Conservation (phyloP, 805 yeast genomes). For the Barnettozyma vustinii region DNA sequence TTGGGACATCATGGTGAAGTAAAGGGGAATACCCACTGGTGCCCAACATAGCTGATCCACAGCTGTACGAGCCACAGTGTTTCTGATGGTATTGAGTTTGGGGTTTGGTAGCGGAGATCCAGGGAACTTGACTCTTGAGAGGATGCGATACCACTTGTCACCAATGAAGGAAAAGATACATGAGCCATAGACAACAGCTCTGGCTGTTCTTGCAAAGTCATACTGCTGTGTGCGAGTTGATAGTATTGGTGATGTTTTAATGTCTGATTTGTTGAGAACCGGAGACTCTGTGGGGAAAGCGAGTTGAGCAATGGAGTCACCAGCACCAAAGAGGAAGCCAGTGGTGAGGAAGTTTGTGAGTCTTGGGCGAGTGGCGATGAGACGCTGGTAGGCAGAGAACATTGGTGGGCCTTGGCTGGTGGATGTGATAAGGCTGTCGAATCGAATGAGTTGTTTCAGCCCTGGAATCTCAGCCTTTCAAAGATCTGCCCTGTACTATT, state of each 20-base stretch:
- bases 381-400: conserved; percentile 15
- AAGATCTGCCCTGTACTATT: too few relatives aligned
- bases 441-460: too few relatives aligned
- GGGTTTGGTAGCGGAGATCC: conserved; percentile 11
- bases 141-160: conserved; percentile 58
- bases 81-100: conserved; percentile 21
- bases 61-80: conserved; percentile 46
- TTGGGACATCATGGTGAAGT: conserved; percentile 60
- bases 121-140: conserved; percentile 41
- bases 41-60: conserved; percentile 76
- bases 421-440: too few relatives aligned
- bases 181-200: conserved; percentile 71
- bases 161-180: conserved; percentile 73
- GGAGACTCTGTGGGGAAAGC: conserved; percentile 32
- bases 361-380: conserved; percentile 41
- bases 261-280: conserved; percentile 2
- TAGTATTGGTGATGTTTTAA: neutral
- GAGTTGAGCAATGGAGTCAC: conserved; percentile 69
- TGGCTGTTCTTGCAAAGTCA: conserved; percentile 49
- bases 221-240: conserved; percentile 22
- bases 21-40: conserved; percentile 71
- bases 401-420: too few relatives aligned
- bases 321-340: conserved; percentile 63
- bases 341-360: conserved; percentile 50
- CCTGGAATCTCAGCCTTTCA: neutral